These are phyloP conservation scores for carrot (Daucus carota) DNA, from an alignment of 129 eudicot species.

Conservation along the genomic window DNA sequence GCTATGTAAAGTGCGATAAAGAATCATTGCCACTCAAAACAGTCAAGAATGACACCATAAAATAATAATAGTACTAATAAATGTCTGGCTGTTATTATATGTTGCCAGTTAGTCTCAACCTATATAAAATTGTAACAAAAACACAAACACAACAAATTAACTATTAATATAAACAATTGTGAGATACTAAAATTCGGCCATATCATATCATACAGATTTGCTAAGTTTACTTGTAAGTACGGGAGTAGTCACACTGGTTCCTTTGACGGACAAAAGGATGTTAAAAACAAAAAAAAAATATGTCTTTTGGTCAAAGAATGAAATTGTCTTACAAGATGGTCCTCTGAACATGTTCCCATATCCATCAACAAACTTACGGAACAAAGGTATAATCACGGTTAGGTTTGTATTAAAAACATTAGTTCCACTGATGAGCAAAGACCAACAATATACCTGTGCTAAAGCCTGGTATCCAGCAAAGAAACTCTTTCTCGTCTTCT, in stretches of 20 bases:
- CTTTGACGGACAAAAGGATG: not conserved
- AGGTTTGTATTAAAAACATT: not conserved
- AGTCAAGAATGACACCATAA: not conserved
- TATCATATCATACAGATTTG: not conserved
- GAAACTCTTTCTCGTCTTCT: conserved; percentile 57
- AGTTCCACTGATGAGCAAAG: not conserved
- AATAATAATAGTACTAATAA: no score
- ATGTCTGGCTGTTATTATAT: not conserved
- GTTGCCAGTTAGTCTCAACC: not conserved
- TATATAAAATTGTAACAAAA: not conserved
- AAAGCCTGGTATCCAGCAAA: conserved; percentile 90
- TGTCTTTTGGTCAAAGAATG: no score
- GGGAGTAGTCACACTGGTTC: not conserved
- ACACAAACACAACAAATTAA: not conserved
- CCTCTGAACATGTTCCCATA: not conserved
- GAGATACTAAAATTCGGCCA: not conserved
- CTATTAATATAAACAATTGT: not conserved
- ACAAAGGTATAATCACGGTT: not conserved
- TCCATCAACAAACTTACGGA: not conserved
- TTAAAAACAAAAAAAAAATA: no score
- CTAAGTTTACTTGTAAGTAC: not conserved
- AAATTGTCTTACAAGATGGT: no score
- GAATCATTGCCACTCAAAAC: not conserved
- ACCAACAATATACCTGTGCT: conserved; percentile 59
- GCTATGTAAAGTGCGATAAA: not conserved